Percentiles rank a stretch among this genome's conserved stretches.
Evolutionary conservation across 306 rosid species (phyloP).

Genomic region (Begonia fuchsioides): DNA sequence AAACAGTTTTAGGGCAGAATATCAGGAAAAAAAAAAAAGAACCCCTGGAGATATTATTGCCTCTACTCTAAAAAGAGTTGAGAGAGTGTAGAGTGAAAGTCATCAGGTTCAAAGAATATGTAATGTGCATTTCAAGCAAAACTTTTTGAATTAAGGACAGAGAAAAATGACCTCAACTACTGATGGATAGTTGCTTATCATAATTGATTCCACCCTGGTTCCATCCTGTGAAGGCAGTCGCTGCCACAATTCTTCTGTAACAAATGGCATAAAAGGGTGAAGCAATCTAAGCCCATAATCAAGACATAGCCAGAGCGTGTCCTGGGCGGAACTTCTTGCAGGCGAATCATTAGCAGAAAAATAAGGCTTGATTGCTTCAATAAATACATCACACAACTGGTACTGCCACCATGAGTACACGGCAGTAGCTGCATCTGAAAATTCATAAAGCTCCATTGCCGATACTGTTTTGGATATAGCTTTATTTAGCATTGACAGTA

Average conservation of each 20-base stretch:
- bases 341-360: constrained; percentile 53
- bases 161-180: constrained; percentile 50
- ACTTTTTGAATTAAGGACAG: no score
- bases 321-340: constrained; percentile 53
- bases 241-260: constrained; percentile 96
- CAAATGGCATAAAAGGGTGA: constrained; percentile 96
- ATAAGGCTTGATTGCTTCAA: constrained; percentile 85
- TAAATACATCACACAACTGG: constrained; percentile 89
- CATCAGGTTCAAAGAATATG: no score
- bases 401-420: constrained; percentile 93
- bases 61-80: no score
- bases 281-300: constrained; percentile 87
- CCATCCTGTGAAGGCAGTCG: constrained; percentile 74
- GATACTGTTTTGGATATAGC: constrained; percentile 40
- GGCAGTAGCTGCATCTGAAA: constrained; percentile 75
- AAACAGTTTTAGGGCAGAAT: no score
- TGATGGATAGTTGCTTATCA: constrained; percentile 68
- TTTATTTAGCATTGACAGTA: constrained; percentile 65
- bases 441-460: constrained; percentile 51
- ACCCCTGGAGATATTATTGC: no score
- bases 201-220: constrained; percentile 50
- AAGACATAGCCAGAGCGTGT: constrained; percentile 84
- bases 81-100: no score
- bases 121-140: no score
- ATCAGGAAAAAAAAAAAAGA: no score